phyloP scores from a whole-genome alignment of 2,329 filamentous ascomycete genomes.

The Purpureocillium lavendulum region DNA sequence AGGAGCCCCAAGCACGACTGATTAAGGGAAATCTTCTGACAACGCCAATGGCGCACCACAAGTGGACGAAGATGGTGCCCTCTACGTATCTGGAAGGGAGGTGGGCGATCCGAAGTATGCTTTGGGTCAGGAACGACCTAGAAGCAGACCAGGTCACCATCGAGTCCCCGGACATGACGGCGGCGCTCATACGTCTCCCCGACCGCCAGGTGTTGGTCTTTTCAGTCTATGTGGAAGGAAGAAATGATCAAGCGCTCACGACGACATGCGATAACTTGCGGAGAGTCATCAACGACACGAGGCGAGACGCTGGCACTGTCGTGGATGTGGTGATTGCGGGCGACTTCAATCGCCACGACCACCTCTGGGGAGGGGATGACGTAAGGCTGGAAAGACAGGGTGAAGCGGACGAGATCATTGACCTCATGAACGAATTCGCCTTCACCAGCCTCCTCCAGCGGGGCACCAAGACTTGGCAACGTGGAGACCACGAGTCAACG shows the following conservation, averaged over 20 bases:
- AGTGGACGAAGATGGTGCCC: slow-evolving; percentile 10
- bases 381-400: slow-evolving; percentile 15
- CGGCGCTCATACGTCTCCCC: slow-evolving; percentile 2
- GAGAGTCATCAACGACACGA: slow-evolving; percentile 1
- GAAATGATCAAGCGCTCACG: neutral
- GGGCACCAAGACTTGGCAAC: slow-evolving; percentile 24
- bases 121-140: slow-evolving; percentile 9
- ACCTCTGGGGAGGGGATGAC: slow-evolving; percentile 9
- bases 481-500: slow-evolving; percentile 12
- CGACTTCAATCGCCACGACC: slow-evolving; percentile 3
- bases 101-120: slow-evolving; percentile 12
- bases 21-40: slow-evolving; percentile 9
- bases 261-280: neutral
- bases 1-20: slow-evolving; percentile 8
- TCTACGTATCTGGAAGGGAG: slow-evolving; percentile 10
- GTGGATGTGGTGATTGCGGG: slow-evolving; percentile 4
- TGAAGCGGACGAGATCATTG: slow-evolving; percentile 21
- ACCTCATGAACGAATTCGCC: slow-evolving; percentile 10
- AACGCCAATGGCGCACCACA: slow-evolving; percentile 8
- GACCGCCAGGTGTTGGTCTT: slow-evolving; percentile 1
- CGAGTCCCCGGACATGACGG: slow-evolving; percentile 5
- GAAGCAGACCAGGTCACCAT: slow-evolving; percentile 8
- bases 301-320: neutral
- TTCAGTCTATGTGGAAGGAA: slow-evolving; percentile 2
- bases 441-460: slow-evolving; percentile 22